These are phyloP conservation scores for Omphalea diandra DNA, from an alignment of 441 rosid species.

Conservation along the genomic window DNA sequence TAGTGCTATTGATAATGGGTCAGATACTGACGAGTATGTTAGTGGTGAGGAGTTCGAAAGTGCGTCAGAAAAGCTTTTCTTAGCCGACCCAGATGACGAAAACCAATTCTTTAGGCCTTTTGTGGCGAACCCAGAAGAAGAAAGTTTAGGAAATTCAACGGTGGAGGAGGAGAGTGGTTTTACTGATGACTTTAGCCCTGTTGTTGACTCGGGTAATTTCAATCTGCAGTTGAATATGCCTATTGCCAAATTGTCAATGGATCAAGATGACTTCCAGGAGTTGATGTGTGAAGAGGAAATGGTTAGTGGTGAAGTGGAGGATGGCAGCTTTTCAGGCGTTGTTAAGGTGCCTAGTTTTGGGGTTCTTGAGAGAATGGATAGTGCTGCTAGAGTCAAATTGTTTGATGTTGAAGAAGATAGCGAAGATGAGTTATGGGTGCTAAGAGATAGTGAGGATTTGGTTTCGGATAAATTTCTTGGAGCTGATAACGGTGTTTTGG, in stretches of 20 bases:
- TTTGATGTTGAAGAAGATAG: constrained; percentile 28
- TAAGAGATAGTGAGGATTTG: neutral
- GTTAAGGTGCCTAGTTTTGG: constrained; percentile 24
- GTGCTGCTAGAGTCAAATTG: constrained; percentile 30
- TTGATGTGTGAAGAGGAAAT: constrained; percentile 34
- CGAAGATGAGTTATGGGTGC: constrained; percentile 19
- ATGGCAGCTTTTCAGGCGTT: constrained; percentile 25
- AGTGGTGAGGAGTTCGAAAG: constrained; percentile 58
- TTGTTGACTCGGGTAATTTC: constrained; percentile 25
- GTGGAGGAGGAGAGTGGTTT: constrained; percentile 38
- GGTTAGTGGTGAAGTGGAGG: constrained; percentile 32
- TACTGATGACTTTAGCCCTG: constrained; percentile 25
- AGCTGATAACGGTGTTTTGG: constrained; percentile 9
- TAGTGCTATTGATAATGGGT: constrained; percentile 29
- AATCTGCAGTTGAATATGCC: constrained; percentile 39
- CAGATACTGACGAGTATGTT: constrained; percentile 33
- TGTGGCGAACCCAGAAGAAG: constrained; percentile 33
- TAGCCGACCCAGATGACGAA: constrained; percentile 35
- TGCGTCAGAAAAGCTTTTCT: constrained; percentile 36
- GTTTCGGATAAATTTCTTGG: neutral
- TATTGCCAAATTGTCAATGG: constrained; percentile 57
- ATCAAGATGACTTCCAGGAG: constrained; percentile 49
- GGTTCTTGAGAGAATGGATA: constrained; percentile 17
- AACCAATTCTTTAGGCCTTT: constrained; percentile 22
- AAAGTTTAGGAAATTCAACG: constrained; percentile 30